phyloP scores from a whole-genome alignment of 352 stramenopile genomes.

The Phytopythium kandeliae region DNA sequence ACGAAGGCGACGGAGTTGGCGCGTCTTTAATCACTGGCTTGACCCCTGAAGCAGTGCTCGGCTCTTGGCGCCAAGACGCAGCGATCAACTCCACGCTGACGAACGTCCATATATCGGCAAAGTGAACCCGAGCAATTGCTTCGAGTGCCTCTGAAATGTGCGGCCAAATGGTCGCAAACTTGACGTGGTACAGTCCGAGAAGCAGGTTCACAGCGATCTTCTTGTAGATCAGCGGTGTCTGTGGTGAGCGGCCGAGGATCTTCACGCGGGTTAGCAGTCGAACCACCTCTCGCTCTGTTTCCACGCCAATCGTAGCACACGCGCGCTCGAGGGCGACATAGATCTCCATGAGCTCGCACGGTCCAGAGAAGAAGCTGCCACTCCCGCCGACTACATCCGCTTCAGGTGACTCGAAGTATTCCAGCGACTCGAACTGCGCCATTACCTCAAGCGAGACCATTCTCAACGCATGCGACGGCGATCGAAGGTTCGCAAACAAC shows the following conservation, averaged over 20 bases:
- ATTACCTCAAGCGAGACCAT: slow-evolving; percentile 69
- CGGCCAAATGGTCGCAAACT: slow-evolving; percentile 83
- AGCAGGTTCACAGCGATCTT: slow-evolving; percentile 66
- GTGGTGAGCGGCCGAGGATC: slow-evolving; percentile 56
- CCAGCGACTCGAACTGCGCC: slow-evolving; percentile 33
- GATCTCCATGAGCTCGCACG: slow-evolving; percentile 66
- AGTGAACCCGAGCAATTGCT: slow-evolving; percentile 40
- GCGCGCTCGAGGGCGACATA: slow-evolving; percentile 59
- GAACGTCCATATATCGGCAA: slow-evolving; percentile 59
- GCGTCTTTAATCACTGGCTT: slow-evolving; percentile 2
- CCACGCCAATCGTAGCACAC: slow-evolving; percentile 46
- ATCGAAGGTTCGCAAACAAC: slow-evolving; percentile 61
- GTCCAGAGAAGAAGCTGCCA: slow-evolving; percentile 25
- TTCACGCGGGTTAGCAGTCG: slow-evolving; percentile 76
- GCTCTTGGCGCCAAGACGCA: slow-evolving; percentile 30
- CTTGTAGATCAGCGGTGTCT: slow-evolving; percentile 80
- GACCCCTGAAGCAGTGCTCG: not conserved
- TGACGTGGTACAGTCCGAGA: slow-evolving; percentile 83
- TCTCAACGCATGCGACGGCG: slow-evolving; percentile 55
- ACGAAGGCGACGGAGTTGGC: slow-evolving; percentile 3
- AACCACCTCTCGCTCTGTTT: slow-evolving; percentile 80
- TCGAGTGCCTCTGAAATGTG: slow-evolving; percentile 74
- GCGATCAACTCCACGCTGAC: slow-evolving; percentile 45
- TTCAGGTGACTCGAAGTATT: slow-evolving; percentile 44
- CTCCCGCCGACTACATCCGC: slow-evolving; percentile 11